Evolutionary conservation across 177 flowering plant genomes (phyloP).

Genomic region (Vitis hybrid): DNA sequence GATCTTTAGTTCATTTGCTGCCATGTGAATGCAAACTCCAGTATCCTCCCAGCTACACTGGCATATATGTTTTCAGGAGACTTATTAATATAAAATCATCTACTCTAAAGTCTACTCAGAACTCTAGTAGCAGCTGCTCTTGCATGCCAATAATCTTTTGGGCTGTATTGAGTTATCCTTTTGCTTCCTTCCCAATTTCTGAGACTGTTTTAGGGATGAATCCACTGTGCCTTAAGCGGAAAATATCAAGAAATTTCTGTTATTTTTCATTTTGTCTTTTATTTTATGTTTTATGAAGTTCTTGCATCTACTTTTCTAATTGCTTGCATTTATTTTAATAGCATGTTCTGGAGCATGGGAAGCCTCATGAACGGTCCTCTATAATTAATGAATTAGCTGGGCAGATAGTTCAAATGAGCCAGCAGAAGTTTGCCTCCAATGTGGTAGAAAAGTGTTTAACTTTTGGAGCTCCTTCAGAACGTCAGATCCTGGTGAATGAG

Average conservation of each 20-base stretch:
- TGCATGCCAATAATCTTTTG: no score
- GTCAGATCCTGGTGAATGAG: conserved; percentile 72
- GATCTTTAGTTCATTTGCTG: no score
- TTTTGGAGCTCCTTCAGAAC: conserved; percentile 75
- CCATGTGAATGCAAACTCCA: no score
- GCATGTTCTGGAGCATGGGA: conserved; percentile 95
- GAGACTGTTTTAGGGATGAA: no score
- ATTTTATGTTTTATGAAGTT: background rate
- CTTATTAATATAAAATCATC: no score
- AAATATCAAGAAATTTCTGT: background rate
- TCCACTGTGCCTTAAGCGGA: background rate
- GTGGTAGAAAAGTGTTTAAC: conserved; percentile 85
- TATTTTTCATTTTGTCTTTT: background rate
- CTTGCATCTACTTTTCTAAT: background rate
- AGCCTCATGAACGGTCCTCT: conserved; percentile 71
- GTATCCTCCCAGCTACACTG: no score
- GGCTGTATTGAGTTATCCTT: no score
- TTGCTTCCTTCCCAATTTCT: background rate
- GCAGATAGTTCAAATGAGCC: conserved; percentile 92
- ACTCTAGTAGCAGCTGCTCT: no score
- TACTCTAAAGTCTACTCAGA: no score
- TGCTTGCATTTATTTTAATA: conserved; percentile 24
- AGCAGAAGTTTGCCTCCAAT: conserved; percentile 92
- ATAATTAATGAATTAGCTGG: conserved; percentile 72
- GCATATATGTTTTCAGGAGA: no score